phyloP scores from a whole-genome alignment of 2,329 filamentous ascomycete species.

The Fusarium albidum region DNA sequence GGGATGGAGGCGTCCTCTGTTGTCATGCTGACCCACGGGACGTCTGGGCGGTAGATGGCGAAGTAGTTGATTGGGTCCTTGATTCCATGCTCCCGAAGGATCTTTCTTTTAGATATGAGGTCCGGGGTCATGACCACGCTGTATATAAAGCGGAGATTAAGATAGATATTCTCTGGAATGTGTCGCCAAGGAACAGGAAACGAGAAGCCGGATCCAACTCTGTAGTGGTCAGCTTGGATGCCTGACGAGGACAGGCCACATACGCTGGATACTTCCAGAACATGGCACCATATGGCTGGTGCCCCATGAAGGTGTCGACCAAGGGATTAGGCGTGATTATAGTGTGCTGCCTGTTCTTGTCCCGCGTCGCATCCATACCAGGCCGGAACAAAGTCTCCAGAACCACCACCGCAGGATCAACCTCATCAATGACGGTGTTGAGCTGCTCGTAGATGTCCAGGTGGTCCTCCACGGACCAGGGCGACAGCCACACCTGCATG shows the following conservation, averaged over 20 bases:
- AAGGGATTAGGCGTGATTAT: conserved; percentile 52
- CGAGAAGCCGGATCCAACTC: conserved; percentile 51
- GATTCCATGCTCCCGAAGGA: conserved; percentile 32
- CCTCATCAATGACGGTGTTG: conserved; percentile 36
- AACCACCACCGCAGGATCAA: conserved; percentile 46
- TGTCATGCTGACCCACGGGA: conserved; percentile 42
- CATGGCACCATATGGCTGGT: conserved; percentile 24
- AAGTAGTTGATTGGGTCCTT: conserved; percentile 34
- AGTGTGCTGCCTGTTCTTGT: conserved; percentile 41
- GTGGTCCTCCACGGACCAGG: conserved; percentile 44
- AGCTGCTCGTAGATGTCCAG: conserved; percentile 38
- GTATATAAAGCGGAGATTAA: conserved; percentile 44
- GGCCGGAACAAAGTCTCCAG: conserved; percentile 45
- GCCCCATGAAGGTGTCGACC: conserved; percentile 23
- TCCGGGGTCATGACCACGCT: conserved; percentile 39
- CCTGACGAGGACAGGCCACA: neutral
- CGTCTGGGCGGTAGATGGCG: conserved; percentile 38
- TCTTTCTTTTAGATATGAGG: conserved; percentile 31
- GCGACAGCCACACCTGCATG: conserved; percentile 37
- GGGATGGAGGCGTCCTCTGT: conserved; percentile 32
- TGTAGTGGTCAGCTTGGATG: conserved; percentile 24
- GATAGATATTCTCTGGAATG: conserved; percentile 44
- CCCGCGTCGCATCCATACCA: conserved; percentile 35
- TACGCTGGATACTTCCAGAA: conserved; percentile 37
- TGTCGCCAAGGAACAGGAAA: conserved; percentile 54